These are phyloP conservation scores for Naganishia cerealis DNA, from an alignment of 1,284 basidiomycete genomes.

Conservation along the genomic window DNA sequence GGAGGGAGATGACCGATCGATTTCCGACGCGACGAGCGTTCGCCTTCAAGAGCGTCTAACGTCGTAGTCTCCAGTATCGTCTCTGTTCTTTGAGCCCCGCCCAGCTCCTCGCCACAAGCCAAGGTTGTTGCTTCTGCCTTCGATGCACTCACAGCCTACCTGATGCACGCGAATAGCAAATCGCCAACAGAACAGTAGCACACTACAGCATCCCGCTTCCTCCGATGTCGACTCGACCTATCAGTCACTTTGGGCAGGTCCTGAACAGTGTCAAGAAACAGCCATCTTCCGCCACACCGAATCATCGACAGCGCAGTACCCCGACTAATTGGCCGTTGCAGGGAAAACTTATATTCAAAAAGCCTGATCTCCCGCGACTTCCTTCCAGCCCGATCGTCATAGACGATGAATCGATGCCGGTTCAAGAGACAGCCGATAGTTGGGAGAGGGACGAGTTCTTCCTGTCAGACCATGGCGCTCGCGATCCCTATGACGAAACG, in stretches of 20 bases:
- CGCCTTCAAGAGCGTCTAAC: no score
- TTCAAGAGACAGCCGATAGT: constrained; percentile 8
- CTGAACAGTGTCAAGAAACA: constrained; percentile 16
- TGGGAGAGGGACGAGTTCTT: constrained; percentile 9
- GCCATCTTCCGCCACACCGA: background rate
- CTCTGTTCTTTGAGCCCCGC: no score
- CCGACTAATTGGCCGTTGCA: background rate
- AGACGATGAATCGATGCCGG: constrained; percentile 1
- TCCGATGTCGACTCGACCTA: constrained; percentile 14
- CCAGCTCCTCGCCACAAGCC: background rate
- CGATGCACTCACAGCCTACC: background rate
- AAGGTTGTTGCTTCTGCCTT: background rate
- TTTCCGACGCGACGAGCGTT: no score
- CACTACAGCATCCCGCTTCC: background rate
- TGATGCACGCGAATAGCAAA: background rate
- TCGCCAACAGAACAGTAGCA: background rate
- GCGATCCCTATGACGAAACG: constrained; percentile 5
- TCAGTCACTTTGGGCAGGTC: constrained; percentile 15
- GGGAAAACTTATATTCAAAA: constrained; percentile 5
- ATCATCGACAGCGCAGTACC: background rate
- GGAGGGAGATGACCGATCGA: no score
- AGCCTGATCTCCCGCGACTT: background rate
- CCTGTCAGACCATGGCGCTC: background rate
- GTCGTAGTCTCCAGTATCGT: no score
- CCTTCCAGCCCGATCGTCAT: constrained; percentile 13